These are phyloP conservation scores for Alternaria gaisen DNA, from an alignment of 2,329 filamentous ascomycete species.

Conservation along the genomic window DNA sequence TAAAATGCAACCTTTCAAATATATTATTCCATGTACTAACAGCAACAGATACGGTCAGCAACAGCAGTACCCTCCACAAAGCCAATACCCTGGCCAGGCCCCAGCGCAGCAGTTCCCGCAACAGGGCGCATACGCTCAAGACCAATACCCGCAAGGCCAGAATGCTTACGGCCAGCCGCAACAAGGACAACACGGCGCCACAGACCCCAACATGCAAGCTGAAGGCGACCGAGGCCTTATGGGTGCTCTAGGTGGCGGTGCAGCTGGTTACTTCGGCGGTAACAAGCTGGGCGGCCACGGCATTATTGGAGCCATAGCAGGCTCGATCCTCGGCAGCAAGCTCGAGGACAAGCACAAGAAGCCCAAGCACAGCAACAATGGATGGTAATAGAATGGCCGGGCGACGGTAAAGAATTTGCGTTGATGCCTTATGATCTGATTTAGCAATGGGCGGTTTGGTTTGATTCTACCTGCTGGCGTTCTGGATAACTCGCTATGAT, in stretches of 20 bases:
- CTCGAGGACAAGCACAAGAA: constrained; percentile 64
- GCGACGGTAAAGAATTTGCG: neutral
- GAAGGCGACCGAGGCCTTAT: constrained; percentile 67
- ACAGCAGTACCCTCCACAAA: constrained; percentile 20
- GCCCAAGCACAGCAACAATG: constrained; percentile 32
- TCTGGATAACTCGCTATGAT: neutral
- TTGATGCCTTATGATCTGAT: neutral
- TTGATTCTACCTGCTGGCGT: constrained; percentile 2
- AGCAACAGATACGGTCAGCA: constrained; percentile 39
- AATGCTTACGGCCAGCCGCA: constrained; percentile 45
- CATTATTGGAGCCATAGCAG: constrained; percentile 65
- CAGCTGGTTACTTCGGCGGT: constrained; percentile 65
- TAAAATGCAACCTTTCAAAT: constrained; percentile 20
- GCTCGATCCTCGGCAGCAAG: constrained; percentile 65
- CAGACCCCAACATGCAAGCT: constrained; percentile 56
- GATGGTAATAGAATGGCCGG: constrained; percentile 17
- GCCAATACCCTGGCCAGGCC: constrained; percentile 43
- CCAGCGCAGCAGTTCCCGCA: constrained; percentile 52
- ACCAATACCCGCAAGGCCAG: constrained; percentile 49
- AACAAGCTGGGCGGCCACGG: constrained; percentile 65
- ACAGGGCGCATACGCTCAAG: constrained; percentile 51
- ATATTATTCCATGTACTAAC: constrained; percentile 5
- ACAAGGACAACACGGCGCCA: constrained; percentile 52
- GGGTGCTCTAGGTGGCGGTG: constrained; percentile 65
- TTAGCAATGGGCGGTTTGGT: neutral